Base-by-base conservation (phyloP, 352 stramenopile species). In the Nothophytophthora sp. region DNA sequence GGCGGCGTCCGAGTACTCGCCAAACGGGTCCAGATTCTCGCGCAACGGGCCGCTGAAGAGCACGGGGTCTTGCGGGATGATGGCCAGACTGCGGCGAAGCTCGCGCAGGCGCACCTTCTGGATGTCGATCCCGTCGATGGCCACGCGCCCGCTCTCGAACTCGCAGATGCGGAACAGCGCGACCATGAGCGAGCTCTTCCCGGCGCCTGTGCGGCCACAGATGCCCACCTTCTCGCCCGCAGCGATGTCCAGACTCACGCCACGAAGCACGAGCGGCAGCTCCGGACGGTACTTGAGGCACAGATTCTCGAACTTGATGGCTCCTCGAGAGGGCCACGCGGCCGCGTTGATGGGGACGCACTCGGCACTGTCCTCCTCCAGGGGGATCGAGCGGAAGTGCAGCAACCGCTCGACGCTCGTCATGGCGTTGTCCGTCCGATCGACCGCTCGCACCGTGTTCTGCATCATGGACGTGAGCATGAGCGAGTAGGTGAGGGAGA, bases 91-190 rank as follows among this genome's bases (percentile, higher is more conserved):
- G 12, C 12, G 12, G 3, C 73, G 69, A n/a, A 85, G 39, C 8
- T 63, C n/a, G 16, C 19, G 22, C 16, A 85, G 36, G 11, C 36
- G 25, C 10, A 85, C 25, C 3, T 18, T 37, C 19, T 49, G 42
- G 39, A 81, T 85, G 56, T 96, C 81, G 18, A 90, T 62, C 8
- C 76, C 86, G 71, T 97, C 89, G 39, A 97, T 95, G 9, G 72
- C 15, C 50, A 96, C 84, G 19, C 67, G 70, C 4, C 87, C 87
- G 19, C 27, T n/a, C n/a, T n/a, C n/a, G n/a, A n/a, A n/a, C n/a
- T n/a, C n/a, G n/a, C n/a, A n/a, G n/a, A n/a, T n/a, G n/a, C n/a
- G n/a, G n/a, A n/a, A n/a, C n/a, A n/a, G n/a, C n/a, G n/a, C n/a
- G n/a, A n/a, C n/a, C n/a, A n/a, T n/a, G n/a, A n/a, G n/a, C n/a